Conservation (phyloP, 768 basidiomycete genomes). For the Russula vinacea region DNA sequence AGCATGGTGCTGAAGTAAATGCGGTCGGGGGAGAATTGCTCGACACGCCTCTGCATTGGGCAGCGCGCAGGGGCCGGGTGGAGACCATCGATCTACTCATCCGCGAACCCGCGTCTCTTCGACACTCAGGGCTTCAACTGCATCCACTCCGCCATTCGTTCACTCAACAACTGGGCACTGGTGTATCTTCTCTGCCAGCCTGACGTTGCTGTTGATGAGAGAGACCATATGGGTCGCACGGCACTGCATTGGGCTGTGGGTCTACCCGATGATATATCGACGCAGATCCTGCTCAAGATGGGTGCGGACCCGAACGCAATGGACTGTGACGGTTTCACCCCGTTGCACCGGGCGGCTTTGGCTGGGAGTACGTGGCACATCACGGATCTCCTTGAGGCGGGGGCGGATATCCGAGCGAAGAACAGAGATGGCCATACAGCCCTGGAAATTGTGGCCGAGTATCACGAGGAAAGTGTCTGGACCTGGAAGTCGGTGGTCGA, state of each 20-base stretch:
- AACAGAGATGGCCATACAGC: conserved; percentile 81
- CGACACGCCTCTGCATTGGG: conserved; percentile 97
- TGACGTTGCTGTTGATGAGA: conserved; percentile 73
- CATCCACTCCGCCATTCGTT: conserved; percentile 89
- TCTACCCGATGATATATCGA: conserved; percentile 91
- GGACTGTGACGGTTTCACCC: conserved; percentile 77
- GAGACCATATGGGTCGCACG: conserved; percentile 88
- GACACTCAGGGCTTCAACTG: conserved; percentile 95
- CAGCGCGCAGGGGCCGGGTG: conserved; percentile 93
- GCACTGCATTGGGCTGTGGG: conserved; percentile 97
- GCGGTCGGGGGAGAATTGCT: conserved; percentile 83
- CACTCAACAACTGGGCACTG: conserved; percentile 87
- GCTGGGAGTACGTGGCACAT: conserved; percentile 84
- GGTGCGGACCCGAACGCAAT: conserved; percentile 73
- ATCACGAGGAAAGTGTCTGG: conserved; percentile 78
- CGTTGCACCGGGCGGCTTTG: conserved; percentile 93
- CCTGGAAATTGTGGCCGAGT: conserved; percentile 86
- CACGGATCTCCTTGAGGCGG: conserved; percentile 77
- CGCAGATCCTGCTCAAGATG: conserved; percentile 81
- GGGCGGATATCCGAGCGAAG: conserved; percentile 74
- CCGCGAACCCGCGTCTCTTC: conserved; percentile 82
- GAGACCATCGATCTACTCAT: conserved; percentile 91
- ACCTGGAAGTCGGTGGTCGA: conserved; percentile 84
- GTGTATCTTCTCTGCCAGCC: conserved; percentile 89
- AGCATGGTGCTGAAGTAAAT: conserved; percentile 91